These are phyloP conservation scores for Dysphania ambrosioides DNA, from an alignment of 148 eudicot genomes.

Conservation along the genomic window DNA sequence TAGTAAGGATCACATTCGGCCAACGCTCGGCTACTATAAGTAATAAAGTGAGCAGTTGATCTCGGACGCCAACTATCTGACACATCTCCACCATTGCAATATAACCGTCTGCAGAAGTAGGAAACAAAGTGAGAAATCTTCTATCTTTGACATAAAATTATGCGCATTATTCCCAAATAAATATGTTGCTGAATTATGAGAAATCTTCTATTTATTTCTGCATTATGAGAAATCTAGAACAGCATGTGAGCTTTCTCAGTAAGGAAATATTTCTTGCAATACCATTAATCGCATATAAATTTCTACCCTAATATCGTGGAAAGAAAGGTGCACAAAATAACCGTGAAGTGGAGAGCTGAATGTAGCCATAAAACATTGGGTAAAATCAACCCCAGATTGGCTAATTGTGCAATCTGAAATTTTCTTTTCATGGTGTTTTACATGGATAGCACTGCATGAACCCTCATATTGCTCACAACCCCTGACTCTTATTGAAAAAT, in stretches of 20 bases:
- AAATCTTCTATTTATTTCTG: no score
- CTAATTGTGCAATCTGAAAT: no score
- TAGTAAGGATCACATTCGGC: conserved; percentile 72
- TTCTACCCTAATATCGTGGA: no score
- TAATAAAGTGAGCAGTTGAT: conserved; percentile 67
- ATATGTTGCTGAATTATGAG: background rate
- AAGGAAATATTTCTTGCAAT: no score
- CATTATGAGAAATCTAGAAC: background rate
- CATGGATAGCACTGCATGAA: background rate
- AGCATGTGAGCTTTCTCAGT: background rate
- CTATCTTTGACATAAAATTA: background rate
- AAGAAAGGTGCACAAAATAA: background rate
- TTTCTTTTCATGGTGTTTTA: no score
- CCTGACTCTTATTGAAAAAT: background rate
- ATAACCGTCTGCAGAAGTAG: conserved; percentile 54
- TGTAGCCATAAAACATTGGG: background rate
- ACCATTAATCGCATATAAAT: no score
- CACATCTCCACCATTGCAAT: conserved; percentile 94
- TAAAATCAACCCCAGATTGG: background rate
- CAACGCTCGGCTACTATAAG: conserved; percentile 77
- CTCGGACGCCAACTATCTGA: conserved; percentile 76
- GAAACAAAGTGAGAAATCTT: background rate
- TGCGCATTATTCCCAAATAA: background rate
- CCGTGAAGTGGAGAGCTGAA: background rate
- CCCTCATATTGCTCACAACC: background rate